Conservation (phyloP, 148 eudicot genomes). For the Nyssa sinensis region DNA sequence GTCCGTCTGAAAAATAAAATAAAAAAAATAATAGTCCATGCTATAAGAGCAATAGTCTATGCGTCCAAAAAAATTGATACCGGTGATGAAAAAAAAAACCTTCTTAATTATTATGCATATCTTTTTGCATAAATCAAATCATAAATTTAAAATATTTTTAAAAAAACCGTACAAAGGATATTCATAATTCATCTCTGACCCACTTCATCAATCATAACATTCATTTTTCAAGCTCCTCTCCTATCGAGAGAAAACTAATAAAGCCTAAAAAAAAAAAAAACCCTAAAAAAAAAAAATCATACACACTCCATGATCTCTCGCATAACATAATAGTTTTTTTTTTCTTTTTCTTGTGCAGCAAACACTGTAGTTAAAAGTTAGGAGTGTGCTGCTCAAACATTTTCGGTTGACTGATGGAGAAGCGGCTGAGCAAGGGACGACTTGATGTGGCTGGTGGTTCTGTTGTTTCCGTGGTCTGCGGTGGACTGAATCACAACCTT, state of each 20-base stretch:
- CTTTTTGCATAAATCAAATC: too few species aligned
- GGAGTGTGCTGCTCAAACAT: slow-evolving; percentile 31
- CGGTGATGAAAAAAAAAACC: too few species aligned
- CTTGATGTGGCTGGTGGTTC: slow-evolving; percentile 41
- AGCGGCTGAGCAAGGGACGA: slow-evolving; percentile 68
- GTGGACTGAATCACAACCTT: slow-evolving; percentile 47
- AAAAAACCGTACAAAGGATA: too few species aligned
- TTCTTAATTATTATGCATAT: too few species aligned
- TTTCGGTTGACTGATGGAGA: slow-evolving; percentile 56
- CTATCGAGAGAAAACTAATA: slow-evolving; percentile 28
- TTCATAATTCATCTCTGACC: too few species aligned
- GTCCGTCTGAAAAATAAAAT: too few species aligned
- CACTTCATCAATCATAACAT: too few species aligned
- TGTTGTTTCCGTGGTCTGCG: slow-evolving; percentile 49
- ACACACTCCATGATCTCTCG: slow-evolving; percentile 19
- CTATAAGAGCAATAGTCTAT: too few species aligned
- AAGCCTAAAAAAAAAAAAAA: slow-evolving; percentile 5
- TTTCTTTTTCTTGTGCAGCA: background rate
- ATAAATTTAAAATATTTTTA: too few species aligned
- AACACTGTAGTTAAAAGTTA: background rate
- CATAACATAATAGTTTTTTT: background rate
- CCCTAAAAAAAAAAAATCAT: slow-evolving; percentile 11
- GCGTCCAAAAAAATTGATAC: too few species aligned
- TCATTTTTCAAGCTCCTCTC: slow-evolving; percentile 20
- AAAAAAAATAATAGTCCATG: too few species aligned